Base-by-base conservation (phyloP, 225 moss, liverwort and hornwort genomes). In the Anthoceros angustus region DNA sequence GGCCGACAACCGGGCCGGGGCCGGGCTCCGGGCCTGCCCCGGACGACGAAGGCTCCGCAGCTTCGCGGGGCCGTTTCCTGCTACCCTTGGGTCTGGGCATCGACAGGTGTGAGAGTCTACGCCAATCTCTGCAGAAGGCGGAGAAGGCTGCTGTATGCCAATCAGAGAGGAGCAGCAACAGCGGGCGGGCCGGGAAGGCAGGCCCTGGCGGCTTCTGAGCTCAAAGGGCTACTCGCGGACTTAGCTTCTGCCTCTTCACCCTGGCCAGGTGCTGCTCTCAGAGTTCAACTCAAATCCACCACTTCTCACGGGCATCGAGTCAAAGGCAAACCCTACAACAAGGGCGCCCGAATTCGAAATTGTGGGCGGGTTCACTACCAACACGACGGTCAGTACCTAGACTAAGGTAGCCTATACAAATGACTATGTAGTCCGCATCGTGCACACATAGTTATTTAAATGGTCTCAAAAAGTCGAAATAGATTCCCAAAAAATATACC, bases 21-120 rank as follows among this genome's bases (percentile, higher is more conserved):
- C 23, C 55, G 5, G 18, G 55, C 55, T 23, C 55, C 18, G 18
- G 55, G n/a, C 55, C 55, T 6, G 55, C 23, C 55, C 55, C 55
- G 23, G 55, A 55, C 18, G 55, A 55, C 55, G 55, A 55, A 3
- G 55, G 55, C n/a, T 55, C 55, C 16, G n/a, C n/a, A 18, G 18
- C 55, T 7, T 55, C 55, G n/a, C 55, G 55, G n/a, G n/a, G 55
- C 55, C 55, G 55, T 55, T 55, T 55, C 55, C 55, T 55, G 1
- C n/a, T 55, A 23, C 55, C 55, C 23, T 55, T 55, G 55, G 18
- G 55, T 55, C 55, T 55, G 55, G 55, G 8, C 55, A 55, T 55
- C n/a, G 55, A 55, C 0, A 4, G 32, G 32, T 1, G 1, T 32
- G 32, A 1, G 32, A 32, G 18, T 55, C 55, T 5, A 1, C 55